phyloP scores from a whole-genome alignment of 495 filamentous ascomycete genomes.

The Staphylotrichum longicolle region DNA sequence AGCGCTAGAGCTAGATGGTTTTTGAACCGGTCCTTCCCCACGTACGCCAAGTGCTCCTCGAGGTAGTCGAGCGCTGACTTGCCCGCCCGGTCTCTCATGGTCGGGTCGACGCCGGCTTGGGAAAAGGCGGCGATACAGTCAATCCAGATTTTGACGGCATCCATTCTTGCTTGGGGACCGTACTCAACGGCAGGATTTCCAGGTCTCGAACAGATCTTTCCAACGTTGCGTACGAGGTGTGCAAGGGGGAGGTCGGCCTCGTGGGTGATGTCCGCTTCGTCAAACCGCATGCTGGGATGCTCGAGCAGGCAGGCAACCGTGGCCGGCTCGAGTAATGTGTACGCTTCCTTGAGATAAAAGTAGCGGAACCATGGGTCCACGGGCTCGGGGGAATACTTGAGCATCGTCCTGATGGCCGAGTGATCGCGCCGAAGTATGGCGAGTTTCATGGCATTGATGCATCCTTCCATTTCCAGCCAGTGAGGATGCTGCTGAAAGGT shows the following conservation, averaged over 20 bases:
- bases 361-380: not conserved
- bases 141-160: not conserved
- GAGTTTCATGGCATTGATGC: slow-evolving; percentile 1
- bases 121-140: slow-evolving; percentile 8
- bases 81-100: slow-evolving; percentile 10
- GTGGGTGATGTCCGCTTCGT: not conserved
- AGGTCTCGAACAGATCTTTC: not conserved
- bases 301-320: slow-evolving; percentile 10
- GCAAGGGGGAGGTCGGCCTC: slow-evolving; percentile 7
- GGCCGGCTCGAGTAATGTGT: not conserved
- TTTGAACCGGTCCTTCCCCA: slow-evolving; percentile 6
- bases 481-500: not conserved
- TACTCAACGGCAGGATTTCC: not conserved
- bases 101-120: slow-evolving; percentile 6
- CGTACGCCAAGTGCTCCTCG: slow-evolving; percentile 3
- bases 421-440: not conserved
- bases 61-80: slow-evolving; percentile 11
- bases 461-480: not conserved
- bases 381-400: not conserved
- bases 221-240: slow-evolving; percentile 6
- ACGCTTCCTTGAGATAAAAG: slow-evolving; percentile 13
- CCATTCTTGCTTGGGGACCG: not conserved
- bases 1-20: not conserved
- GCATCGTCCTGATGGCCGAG: slow-evolving; percentile 1
- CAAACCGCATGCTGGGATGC: slow-evolving; percentile 6